Conservation (phyloP, 192 early-diverging fungal species). For the Phycomyces nitens region DNA sequence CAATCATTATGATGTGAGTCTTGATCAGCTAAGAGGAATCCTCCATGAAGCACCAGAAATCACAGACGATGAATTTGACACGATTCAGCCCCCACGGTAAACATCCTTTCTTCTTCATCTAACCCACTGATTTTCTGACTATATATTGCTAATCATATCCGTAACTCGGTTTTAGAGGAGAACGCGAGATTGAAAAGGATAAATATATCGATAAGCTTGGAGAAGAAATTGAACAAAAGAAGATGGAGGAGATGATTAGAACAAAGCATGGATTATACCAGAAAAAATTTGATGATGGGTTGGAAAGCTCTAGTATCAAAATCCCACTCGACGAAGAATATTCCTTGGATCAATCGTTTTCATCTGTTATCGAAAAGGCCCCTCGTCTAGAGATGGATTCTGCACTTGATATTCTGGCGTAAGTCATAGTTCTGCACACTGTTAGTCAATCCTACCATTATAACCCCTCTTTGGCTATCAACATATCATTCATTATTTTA, state of each 20-base stretch:
- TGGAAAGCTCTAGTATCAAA: not conserved
- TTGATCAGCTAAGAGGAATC: not conserved
- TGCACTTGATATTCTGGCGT: too few species aligned
- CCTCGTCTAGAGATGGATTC: too few species aligned
- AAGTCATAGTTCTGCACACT: too few species aligned
- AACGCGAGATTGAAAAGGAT: not conserved
- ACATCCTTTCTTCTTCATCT: too few species aligned
- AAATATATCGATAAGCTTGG: not conserved
- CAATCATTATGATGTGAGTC: not conserved
- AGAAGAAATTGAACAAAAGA: not conserved
- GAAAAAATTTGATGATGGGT: not conserved
- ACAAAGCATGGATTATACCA: conserved; percentile 1
- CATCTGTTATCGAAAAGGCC: too few species aligned
- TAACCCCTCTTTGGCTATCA: too few species aligned
- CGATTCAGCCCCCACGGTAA: not conserved
- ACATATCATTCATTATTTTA: too few species aligned
- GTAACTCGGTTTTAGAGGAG: not conserved
- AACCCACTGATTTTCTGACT: too few species aligned
- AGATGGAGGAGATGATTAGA: not conserved
- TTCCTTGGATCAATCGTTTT: too few species aligned
- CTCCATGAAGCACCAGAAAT: not conserved
- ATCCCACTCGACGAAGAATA: not conserved
- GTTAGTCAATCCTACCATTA: too few species aligned
- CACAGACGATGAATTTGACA: not conserved
- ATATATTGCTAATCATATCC: not conserved